phyloP scores from a whole-genome alignment of 192 early-diverging fungal species.

The Linnemannia zychae region DNA sequence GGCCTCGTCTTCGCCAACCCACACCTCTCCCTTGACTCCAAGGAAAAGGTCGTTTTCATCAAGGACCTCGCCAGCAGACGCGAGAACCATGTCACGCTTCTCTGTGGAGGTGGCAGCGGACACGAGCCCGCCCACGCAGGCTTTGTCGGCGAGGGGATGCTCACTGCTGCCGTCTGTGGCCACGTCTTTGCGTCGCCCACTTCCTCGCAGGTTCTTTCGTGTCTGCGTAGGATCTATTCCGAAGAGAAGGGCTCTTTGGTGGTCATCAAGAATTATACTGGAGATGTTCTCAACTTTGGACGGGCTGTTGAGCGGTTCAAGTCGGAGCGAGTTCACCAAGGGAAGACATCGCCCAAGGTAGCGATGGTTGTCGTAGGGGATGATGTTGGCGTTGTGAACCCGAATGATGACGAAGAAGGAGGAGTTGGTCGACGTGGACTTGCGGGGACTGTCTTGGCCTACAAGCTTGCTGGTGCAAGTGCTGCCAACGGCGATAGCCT shows the following conservation, averaged over 20 bases:
- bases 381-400: conserved; percentile 83
- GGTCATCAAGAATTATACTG: conserved; percentile 93
- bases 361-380: conserved; percentile 86
- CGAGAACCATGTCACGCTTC: conserved; percentile 76
- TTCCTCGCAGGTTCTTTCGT: conserved; percentile 81
- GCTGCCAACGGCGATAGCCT: conserved; percentile 74
- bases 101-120: conserved; percentile 87
- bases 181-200: conserved; percentile 91
- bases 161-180: conserved; percentile 85
- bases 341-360: conserved; percentile 59
- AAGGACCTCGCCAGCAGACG: conserved; percentile 66
- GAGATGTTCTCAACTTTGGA: conserved; percentile 85
- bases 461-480: conserved; percentile 86
- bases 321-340: conserved; percentile 69
- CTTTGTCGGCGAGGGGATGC: conserved; percentile 80
- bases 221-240: conserved; percentile 72
- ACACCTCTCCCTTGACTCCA: conserved; percentile 67
- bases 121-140: conserved; percentile 90
- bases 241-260: conserved; percentile 76
- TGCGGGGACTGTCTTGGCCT: conserved; percentile 81
- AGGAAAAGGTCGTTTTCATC: conserved; percentile 76
- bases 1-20: conserved; percentile 73
- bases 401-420: conserved; percentile 63
- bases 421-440: conserved; percentile 84
- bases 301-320: conserved; percentile 85